Base-by-base conservation (phyloP, 495 filamentous ascomycete species). In the Peziza echinospora region DNA sequence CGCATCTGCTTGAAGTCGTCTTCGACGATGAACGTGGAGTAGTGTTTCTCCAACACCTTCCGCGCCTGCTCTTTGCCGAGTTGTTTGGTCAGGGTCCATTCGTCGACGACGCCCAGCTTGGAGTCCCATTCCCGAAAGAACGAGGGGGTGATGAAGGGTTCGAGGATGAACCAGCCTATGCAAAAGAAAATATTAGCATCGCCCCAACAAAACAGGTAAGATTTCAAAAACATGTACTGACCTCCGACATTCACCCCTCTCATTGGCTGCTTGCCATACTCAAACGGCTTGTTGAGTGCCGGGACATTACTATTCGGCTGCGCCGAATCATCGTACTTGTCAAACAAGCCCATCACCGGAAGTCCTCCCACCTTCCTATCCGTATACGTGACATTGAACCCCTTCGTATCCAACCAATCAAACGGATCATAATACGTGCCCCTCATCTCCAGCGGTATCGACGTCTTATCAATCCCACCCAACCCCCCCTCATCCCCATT, bases 361-460 rank as follows among this genome's bases (percentile, higher is more conserved):
- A 99, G 69, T 5, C 79, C 83, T 8, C 89, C 91, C 1, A 94
- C 77, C 0, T 75, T 86, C 26, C 71, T 75, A 53, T 76, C 72
- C 0, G 91, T 99, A 58, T 87, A 99, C 0, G 91, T 96, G 46
- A 91, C 65, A 57, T 99, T 99, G 62, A 96, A 92, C 54, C 84
- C 85, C 2, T 67, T 72, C 1, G 87, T 94, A 52, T 93, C 82
- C 43, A 80, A 80, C 91, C 91, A 99, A 10, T 79, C 77, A 50
- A 83, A 93, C 0, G 91, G 91, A 61, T 99, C 89, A 13, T 93
- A 65, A 49, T 78, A 73, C 0, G 80, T 80, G 0, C 82, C 84
- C 57, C 78, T 73, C 19, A 17, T 17, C 19, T 37, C 13, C 13
- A 17, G 30, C 30, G 30, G 30, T 13, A 37, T 37, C 13, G 41